Base-by-base conservation (phyloP, 805 yeast species). In the Spathaspora boniae region DNA sequence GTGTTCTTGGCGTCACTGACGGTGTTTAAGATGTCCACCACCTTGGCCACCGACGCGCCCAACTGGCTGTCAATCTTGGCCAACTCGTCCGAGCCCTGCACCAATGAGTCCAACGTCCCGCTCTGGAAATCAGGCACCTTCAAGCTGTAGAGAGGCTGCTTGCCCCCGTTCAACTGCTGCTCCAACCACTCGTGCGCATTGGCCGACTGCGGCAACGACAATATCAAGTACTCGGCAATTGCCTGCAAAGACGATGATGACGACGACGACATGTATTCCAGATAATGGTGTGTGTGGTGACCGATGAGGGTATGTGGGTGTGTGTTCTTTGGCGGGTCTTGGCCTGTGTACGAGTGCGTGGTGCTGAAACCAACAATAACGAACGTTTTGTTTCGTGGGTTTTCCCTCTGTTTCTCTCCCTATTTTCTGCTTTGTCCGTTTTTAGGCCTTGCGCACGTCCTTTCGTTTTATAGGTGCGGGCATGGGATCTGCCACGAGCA, bases 81-180 rank as follows among this genome's bases (percentile, higher is more conserved):
- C 39, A 93, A 72, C 53, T 91, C 98, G 52, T 93, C 98, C 57
- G 89, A 79, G 61, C 89, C 89, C 49, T 83, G 80, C 36, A 93
- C 94, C 41, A 93, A 72, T 20, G 88, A 82, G 61, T 93, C 99
- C 54, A 93, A 74, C 9, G 98, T 89, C 19, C 97, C 97, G 44
- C 93, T 86, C 60, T 93, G 91, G 62, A 93, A 91, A 43, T 72
- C 78, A 6, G 98, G 98, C 34, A 88, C 69, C 23, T 69, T 65
- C 40, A 84, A 75, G 37, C 72, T 65, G 36, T 70, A 58, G 22
- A 86, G 68, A 32, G 76, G 79, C 26, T 74, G 70, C 46, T 67
- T 72, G 15, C 88, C 89, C 16, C 70, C 75, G 41, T 74, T 62
- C 40, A 82, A 62, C 20, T 65, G 57, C 34, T 70, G 58, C 45